These are phyloP conservation scores for Achlya hypogyna DNA, from an alignment of 352 stramenopile species.

Conservation along the genomic window DNA sequence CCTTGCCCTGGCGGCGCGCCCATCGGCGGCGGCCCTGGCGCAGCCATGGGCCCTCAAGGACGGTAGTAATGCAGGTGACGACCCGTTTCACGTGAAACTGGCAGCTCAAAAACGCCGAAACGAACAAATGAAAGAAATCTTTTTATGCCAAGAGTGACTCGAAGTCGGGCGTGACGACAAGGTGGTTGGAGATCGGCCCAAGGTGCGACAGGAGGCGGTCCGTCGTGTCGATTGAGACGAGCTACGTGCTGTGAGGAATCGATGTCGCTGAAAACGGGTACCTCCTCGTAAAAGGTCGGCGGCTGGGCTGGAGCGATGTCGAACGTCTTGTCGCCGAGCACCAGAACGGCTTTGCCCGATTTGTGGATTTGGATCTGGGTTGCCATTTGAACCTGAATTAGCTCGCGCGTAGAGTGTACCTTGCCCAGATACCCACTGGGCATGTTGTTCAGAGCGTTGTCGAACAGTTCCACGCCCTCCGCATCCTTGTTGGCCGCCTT, in stretches of 20 bases:
- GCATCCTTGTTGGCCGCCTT: constrained; percentile 21
- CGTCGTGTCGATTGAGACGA: constrained; percentile 59
- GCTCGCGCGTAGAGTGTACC: constrained; percentile 24
- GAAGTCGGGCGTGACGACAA: constrained; percentile 82
- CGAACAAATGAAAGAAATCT: no score
- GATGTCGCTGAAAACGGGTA: constrained; percentile 12
- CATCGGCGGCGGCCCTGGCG: background rate
- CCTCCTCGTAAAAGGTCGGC: constrained; percentile 70
- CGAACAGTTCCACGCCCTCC: constrained; percentile 33
- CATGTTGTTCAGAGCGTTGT: constrained; percentile 53
- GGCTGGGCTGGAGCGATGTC: constrained; percentile 70
- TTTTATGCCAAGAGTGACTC: constrained; percentile 62
- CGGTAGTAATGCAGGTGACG: background rate
- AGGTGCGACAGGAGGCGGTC: constrained; percentile 73
- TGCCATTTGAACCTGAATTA: background rate
- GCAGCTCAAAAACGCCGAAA: background rate
- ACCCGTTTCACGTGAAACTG: background rate
- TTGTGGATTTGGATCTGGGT: constrained; percentile 69
- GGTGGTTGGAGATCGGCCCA: constrained; percentile 58
- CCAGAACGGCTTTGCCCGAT: constrained; percentile 76
- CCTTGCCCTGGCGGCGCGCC: constrained; percentile 36
- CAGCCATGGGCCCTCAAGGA: background rate
- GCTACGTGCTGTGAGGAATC: background rate
- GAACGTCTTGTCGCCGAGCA: constrained; percentile 82
- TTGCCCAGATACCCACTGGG: constrained; percentile 78